Base-by-base conservation (phyloP, 83 land plant genomes). In the Diphasiastrum complanatum region DNA sequence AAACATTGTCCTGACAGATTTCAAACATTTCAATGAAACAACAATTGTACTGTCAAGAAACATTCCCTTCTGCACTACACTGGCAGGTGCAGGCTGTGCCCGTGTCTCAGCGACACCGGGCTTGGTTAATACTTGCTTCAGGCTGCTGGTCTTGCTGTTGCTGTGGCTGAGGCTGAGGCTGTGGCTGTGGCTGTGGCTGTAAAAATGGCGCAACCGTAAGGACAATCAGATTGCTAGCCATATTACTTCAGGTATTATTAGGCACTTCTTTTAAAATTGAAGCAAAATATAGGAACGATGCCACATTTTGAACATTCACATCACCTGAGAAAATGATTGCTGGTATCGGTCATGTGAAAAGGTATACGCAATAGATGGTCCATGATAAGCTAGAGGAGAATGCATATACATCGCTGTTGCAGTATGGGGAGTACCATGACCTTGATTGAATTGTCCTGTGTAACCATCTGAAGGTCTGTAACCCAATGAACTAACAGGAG, bases 51-150 rank as follows among this genome's bases (percentile, higher is more conserved):
- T n/a, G n/a, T n/a, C n/a, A n/a, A n/a, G n/a, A n/a, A n/a, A n/a
- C n/a, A n/a, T n/a, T n/a, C 62, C 18, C 45, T 18, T 27, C 63
- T 60, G 45, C 49, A 46, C 45, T 38, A 29, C 33, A 60, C 76
- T 73, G 73, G 76, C 76, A 73, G 73, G 87, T 72, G 87, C 87
- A 84, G 87, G 87, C 87, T 75, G 51, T 54, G 80, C 74, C 87
- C 77, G 65, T 31, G 79, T 84, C 83, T 80, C 66, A 84, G n/a
- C 78, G 87, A 84, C 84, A 84, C 87, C 87, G 87, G 75, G 85
- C 87, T 75, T 77, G 65, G 61, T 81, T 81, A 75, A 61, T 72
- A 73, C 72, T 71, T 24, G 78, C 58, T 73, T 80, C 84, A 61
- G 72, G 76, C 70, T 80, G 83, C 61, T 83, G 84, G 46, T 80